Base-by-base conservation (phyloP, 225 moss, liverwort and hornwort genomes). In the Ulota crispa region DNA sequence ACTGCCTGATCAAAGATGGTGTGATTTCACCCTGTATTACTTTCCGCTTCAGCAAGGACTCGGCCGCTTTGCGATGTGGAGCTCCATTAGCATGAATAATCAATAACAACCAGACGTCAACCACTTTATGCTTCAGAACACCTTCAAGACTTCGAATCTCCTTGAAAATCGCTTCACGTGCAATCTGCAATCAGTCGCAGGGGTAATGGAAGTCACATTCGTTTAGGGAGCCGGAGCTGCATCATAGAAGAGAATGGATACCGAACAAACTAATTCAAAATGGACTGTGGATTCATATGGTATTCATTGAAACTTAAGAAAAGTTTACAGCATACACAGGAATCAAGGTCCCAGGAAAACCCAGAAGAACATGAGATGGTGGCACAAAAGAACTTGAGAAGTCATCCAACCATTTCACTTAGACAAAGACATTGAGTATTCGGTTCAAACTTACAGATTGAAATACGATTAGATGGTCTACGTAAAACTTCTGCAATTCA, bases 1-100 rank as follows among this genome's bases (percentile, higher is more conserved):
- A 96, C 72, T 89, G 88, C 71, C 85, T 88, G 70, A 96, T 84
- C 83, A 96, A 85, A 64, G 87, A 77, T 63, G 88, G 77, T 28
- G 86, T 79, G 23, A 96, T 82, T 83, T 94, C 94, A 81, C 90
- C 90, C 76, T 86, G 86, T 67, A 79, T 68, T 67, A 96, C 89
- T 86, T 96, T 96, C 55, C 87, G 89, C 75, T 93, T 80, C 81
- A 96, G 75, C 66, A 93, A 73, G 18, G 89, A 83, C 75, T 96
- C 92, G 45, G 94, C 94, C 20, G 42, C 81, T 84, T 93, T 96
- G 16, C 94, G 93, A 32, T 96, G 88, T 6, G 88, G 92, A 41
- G 89, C 93, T 79, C 94, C 95, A 88, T 96, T 94, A 71, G 90
- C 90, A 84, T 96, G 95, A 66, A 96, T 86, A 61, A 96, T 96